A percentile compares a stretch with the other conserved stretches of the same genome.
Evolutionary conservation across 768 basidiomycete genomes (phyloP).

Genomic region (Serendipita indica): DNA sequence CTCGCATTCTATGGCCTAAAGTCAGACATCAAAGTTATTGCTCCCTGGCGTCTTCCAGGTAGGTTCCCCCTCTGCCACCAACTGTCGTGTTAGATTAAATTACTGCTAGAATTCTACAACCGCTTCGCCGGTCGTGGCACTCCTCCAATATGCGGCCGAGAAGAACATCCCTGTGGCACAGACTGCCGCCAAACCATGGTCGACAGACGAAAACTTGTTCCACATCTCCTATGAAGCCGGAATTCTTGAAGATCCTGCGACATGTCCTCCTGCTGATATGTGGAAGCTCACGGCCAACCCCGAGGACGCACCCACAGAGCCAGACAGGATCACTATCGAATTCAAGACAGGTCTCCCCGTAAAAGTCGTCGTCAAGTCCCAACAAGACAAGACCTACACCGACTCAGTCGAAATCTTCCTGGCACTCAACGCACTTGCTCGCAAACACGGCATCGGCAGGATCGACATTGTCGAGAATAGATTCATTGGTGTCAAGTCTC

Average conservation of each 20-base stretch:
- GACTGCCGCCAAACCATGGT: constrained; percentile 96
- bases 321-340: constrained; percentile 72
- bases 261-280: constrained; percentile 90
- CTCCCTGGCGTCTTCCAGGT: constrained; percentile 96
- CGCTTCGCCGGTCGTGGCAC: constrained; percentile 92
- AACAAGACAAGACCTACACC: constrained; percentile 48
- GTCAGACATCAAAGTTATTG: constrained; percentile 96
- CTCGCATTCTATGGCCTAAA: constrained; percentile 97
- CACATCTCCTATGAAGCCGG: constrained; percentile 99
- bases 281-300: constrained; percentile 91
- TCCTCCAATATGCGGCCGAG: constrained; percentile 77
- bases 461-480: constrained; percentile 99
- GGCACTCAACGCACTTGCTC: constrained; percentile 75
- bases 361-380: constrained; percentile 48
- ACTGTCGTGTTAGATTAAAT: background rate
- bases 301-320: constrained; percentile 60
- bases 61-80: constrained; percentile 14
- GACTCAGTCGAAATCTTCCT: constrained; percentile 91
- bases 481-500: constrained; percentile 97
- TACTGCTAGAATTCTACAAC: constrained; percentile 72
- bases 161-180: constrained; percentile 88
- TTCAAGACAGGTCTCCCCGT: constrained; percentile 79
- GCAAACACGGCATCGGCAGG: constrained; percentile 91
- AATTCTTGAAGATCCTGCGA: constrained; percentile 93
- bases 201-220: constrained; percentile 98